Conservation (phyloP, 495 filamentous ascomycete species). For the Darksidea phi region DNA sequence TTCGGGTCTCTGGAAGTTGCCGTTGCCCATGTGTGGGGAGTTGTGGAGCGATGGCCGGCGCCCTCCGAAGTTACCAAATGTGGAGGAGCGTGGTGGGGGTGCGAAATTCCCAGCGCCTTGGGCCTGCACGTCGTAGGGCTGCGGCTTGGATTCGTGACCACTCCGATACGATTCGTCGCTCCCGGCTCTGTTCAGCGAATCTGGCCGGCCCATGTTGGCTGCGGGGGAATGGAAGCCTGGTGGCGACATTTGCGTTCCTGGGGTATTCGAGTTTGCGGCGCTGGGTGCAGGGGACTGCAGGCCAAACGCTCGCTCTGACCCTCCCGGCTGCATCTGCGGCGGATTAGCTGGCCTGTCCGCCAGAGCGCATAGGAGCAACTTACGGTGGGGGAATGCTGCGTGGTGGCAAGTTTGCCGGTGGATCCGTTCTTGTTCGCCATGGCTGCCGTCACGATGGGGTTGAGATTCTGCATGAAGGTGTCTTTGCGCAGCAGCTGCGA, state of each 20-base stretch:
- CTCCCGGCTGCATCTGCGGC: conserved; percentile 23
- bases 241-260: conserved; percentile 27
- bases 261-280: conserved; percentile 17
- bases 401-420: conserved; percentile 12
- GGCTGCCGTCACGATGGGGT: conserved; percentile 35
- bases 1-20: conserved; percentile 28
- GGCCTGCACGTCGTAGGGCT: conserved; percentile 24
- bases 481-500: conserved; percentile 94
- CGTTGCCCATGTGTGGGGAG: conserved; percentile 32
- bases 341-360: conserved; percentile 10
- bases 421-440: conserved; percentile 27
- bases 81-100: conserved; percentile 31
- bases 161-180: conserved; percentile 36
- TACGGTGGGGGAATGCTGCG: conserved; percentile 32
- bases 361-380: conserved; percentile 20
- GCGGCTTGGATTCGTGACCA: conserved; percentile 20
- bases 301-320: conserved; percentile 23
- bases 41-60: conserved; percentile 21
- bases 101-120: conserved; percentile 26
- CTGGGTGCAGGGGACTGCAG: conserved; percentile 34
- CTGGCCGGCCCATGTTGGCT: conserved; percentile 14
- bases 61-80: conserved; percentile 14
- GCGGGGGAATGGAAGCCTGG: conserved; percentile 30
- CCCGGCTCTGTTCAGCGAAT: conserved; percentile 21
- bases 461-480: conserved; percentile 59